These are phyloP conservation scores for Coffea canephora DNA, from an alignment of 257 asterid species.

Conservation along the genomic window DNA sequence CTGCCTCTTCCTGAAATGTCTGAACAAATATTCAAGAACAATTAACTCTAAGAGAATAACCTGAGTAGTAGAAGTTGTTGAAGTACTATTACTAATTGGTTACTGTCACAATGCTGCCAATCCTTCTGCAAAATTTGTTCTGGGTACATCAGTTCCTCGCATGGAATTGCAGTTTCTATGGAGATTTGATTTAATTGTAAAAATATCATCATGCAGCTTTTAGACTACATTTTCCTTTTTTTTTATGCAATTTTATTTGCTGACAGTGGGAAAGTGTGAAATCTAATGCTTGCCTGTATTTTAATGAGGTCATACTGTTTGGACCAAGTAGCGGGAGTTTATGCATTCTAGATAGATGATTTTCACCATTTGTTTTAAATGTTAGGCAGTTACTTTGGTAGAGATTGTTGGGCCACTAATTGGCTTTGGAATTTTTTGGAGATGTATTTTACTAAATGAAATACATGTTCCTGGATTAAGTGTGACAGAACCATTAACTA, in stretches of 20 bases:
- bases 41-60: background rate
- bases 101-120: background rate
- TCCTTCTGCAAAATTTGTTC: background rate
- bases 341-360: background rate
- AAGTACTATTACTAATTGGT: background rate
- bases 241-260: background rate
- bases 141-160: background rate
- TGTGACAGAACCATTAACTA: background rate
- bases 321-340: background rate
- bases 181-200: background rate
- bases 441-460: background rate
- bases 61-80: background rate
- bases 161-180: background rate
- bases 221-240: background rate
- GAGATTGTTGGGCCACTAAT: background rate
- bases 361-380: background rate
- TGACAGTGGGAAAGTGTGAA: background rate
- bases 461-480: background rate
- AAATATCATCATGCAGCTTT: background rate
- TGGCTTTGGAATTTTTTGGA: background rate
- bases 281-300: background rate
- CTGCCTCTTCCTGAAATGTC: background rate
- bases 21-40: background rate
- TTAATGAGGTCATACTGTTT: background rate
- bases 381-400: background rate